Evolutionary conservation across 371 early-diverging fungal species (phyloP), one percentile per base, ranked within the genome.

Genomic region (Haplosporangium sp.): DNA sequence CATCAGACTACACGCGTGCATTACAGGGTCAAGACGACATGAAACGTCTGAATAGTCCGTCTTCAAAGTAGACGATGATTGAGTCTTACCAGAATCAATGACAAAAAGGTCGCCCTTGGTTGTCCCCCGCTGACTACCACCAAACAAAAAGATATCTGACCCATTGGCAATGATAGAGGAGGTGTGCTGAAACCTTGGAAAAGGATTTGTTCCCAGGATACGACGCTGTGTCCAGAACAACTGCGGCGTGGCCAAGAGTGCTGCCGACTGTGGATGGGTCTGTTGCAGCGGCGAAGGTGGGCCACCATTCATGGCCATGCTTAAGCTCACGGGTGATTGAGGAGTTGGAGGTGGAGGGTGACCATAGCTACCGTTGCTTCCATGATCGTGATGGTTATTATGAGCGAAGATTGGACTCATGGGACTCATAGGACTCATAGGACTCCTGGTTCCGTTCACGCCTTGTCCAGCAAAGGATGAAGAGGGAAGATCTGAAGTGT

Each of bases 121-220:
- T 2, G 77, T 77, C 6, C 85, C 80, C 16, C 74, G 77, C 51
- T 84, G 84, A 52, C 82, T 61, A 36, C 92, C 92, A 53, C 92
- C 92, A 81, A 82, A 88, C 53, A 90, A 46, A 43, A 83, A 82
- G 13, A 92, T 81, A 38, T 84, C 76, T 9, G 82, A 76, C 20
- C 89, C 89, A 14, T 86, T 73, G 16, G 85, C 76, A 5, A 82
- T 63, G 6, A 80, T 76, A 20, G 85, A 81, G 13, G 86, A 81
- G 38, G 88, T 83, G 75, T 92, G 92, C 6, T 89, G 89, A 18
- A 83, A 83, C 62, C 92, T 81, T 10, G 92, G 86, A 54, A 87
- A 69, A 14, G 85, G 80, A 41, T 79, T 79, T 12, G 73, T 69
- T 40, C 80, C 80, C 46, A 79, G 59, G n/a, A 79, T 72, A 10